A percentile compares a stretch with the other conserved stretches of the same genome.
Evolutionary conservation across 2,329 filamentous ascomycete genomes (phyloP).

Genomic region (Coniochaeta sp.): DNA sequence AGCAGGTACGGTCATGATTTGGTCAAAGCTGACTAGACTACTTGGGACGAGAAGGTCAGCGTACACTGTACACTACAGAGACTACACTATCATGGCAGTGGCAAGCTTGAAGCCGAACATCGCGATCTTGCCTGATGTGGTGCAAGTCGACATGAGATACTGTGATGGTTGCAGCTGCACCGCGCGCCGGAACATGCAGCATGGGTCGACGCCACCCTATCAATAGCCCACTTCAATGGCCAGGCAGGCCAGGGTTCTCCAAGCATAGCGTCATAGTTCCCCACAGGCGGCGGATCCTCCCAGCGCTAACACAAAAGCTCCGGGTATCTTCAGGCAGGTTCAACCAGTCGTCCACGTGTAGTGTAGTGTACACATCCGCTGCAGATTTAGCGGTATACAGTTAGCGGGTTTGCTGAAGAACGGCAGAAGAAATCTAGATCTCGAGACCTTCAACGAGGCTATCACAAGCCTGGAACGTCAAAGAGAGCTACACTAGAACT

Average conservation of each 20-base stretch:
- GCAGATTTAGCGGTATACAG: not conserved
- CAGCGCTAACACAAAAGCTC: not conserved
- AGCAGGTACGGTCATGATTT: not conserved
- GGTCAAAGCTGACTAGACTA: too few species aligned
- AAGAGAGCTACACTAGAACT: too few species aligned
- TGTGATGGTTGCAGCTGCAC: not conserved
- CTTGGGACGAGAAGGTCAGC: too few species aligned
- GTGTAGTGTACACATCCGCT: too few species aligned
- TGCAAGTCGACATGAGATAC: not conserved
- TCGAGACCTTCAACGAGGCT: not conserved
- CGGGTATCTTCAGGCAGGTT: not conserved
- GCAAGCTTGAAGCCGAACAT: not conserved
- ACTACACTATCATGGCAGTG: not conserved
- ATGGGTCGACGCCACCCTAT: not conserved
- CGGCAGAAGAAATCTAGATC: not conserved
- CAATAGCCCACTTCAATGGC: not conserved
- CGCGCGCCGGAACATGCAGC: not conserved
- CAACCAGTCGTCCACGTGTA: not conserved
- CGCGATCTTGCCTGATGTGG: not conserved
- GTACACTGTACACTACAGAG: too few species aligned
- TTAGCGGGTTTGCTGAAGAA: not conserved
- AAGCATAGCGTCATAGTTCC: not conserved
- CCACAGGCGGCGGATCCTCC: not conserved
- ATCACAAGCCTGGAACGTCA: too few species aligned
- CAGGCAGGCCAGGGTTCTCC: not conserved